These are phyloP conservation scores for Selaginella tamariscina DNA, from an alignment of 75 land plant genomes.

Conservation along the genomic window DNA sequence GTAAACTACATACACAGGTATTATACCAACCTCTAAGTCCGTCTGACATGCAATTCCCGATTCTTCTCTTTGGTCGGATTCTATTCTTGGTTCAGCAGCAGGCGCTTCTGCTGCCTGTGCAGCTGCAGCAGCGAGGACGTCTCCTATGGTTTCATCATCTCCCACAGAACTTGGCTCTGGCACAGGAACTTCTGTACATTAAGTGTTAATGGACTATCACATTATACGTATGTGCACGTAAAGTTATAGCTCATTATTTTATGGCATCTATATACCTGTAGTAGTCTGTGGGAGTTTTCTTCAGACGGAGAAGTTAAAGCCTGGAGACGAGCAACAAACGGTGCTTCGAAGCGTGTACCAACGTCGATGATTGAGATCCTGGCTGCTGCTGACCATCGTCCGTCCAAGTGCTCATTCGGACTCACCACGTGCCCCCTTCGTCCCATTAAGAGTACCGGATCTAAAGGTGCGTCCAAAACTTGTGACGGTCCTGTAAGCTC, in stretches of 20 bases:
- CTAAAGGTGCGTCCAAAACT: slow-evolving; percentile 57
- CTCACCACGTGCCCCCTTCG: slow-evolving; percentile 66
- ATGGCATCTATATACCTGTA: slow-evolving; percentile 16
- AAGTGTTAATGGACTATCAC: not conserved
- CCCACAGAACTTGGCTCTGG: not conserved
- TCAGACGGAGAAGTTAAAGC: slow-evolving; percentile 26
- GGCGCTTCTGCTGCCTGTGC: slow-evolving; percentile 13
- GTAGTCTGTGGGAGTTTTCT: slow-evolving; percentile 21
- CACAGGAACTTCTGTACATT: slow-evolving; percentile 21
- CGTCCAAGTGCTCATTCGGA: slow-evolving; percentile 67
- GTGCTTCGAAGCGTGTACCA: slow-evolving; percentile 94
- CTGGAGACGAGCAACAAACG: slow-evolving; percentile 49
- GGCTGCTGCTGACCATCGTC: slow-evolving; percentile 96
- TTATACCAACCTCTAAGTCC: too few species aligned
- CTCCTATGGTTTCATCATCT: too few species aligned
- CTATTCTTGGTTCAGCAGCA: not conserved
- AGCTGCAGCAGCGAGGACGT: slow-evolving; percentile 15
- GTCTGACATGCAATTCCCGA: not conserved
- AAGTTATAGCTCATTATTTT: slow-evolving; percentile 10
- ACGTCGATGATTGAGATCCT: slow-evolving; percentile 55
- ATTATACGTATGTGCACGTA: too few species aligned
- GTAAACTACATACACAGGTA: too few species aligned
- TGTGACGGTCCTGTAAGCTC: slow-evolving; percentile 44
- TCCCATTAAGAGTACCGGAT: slow-evolving; percentile 49
- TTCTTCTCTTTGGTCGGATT: not conserved